Evolutionary conservation across 805 yeast genomes (phyloP).

Genomic region (Wickerhamomyces xylosicus): DNA sequence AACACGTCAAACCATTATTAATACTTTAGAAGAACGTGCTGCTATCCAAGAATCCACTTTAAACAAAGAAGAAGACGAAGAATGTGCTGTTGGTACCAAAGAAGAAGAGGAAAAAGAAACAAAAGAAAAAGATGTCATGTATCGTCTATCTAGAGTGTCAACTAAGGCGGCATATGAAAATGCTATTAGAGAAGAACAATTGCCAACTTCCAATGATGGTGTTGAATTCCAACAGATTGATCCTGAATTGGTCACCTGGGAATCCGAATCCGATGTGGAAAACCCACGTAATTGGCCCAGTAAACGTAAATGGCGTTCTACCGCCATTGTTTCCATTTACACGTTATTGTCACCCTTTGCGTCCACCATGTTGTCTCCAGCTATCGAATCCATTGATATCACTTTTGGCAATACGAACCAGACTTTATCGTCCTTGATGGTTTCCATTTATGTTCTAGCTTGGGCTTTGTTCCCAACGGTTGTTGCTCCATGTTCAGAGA

Average conservation of each 20-base stretch:
- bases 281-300: constrained; percentile 57
- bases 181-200: constrained; percentile 16
- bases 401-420: constrained; percentile 32
- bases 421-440: constrained; percentile 34
- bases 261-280: constrained; percentile 46
- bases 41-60: constrained; percentile 13
- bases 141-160: constrained; percentile 1
- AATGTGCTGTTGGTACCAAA: neutral
- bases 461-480: constrained; percentile 57
- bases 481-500: constrained; percentile 53
- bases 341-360: constrained; percentile 53
- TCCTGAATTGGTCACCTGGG: constrained; percentile 64
- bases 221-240: constrained; percentile 43
- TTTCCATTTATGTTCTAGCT: constrained; percentile 50
- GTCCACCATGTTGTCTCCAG: constrained; percentile 55
- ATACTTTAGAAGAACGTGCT: constrained; percentile 19
- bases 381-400: constrained; percentile 35
- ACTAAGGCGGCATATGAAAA: constrained; percentile 8
- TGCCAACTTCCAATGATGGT: constrained; percentile 32
- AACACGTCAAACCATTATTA: constrained; percentile 34
- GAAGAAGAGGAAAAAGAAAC: neutral
- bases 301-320: constrained; percentile 30
- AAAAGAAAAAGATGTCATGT: neutral
- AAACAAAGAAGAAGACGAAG: constrained; percentile 1
- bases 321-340: constrained; percentile 39